Evolutionary conservation across 441 rosid genomes (phyloP).

Genomic region (Pelargonium fulgidum): DNA sequence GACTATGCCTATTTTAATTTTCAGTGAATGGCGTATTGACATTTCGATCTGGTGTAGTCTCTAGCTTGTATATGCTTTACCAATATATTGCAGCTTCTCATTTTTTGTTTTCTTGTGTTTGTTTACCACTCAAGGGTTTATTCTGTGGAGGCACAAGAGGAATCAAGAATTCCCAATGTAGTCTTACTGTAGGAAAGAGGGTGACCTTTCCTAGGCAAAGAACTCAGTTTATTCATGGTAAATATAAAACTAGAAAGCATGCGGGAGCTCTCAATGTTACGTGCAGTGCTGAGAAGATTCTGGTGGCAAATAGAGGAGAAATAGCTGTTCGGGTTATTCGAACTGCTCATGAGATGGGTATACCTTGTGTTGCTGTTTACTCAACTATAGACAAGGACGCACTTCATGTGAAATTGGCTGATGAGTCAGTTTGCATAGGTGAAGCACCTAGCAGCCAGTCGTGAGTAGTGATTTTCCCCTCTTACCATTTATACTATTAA

Average conservation of each 20-base stretch:
- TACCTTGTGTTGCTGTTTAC: conserved; percentile 99
- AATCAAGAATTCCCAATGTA: conserved; percentile 55
- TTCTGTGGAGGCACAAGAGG: conserved; percentile 36
- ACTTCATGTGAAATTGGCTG: conserved; percentile 88
- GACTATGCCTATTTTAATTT: neutral
- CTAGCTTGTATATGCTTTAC: neutral
- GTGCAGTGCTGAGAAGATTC: conserved; percentile 71
- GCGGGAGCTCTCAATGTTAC: conserved; percentile 52
- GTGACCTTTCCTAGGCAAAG: conserved; percentile 50
- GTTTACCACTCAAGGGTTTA: conserved; percentile 40
- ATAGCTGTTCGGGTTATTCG: conserved; percentile 95
- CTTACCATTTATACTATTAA: neutral
- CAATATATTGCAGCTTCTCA: neutral
- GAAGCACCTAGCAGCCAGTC: conserved; percentile 97
- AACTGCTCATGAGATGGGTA: conserved; percentile 93
- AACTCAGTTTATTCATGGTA: conserved; percentile 32
- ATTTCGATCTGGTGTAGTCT: neutral
- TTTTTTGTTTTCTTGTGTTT: conserved; percentile 12
- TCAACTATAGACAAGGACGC: conserved; percentile 95
- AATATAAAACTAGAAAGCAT: conserved; percentile 29
- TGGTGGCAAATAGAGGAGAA: conserved; percentile 93
- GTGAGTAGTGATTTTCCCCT: conserved; percentile 37
- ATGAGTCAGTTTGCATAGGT: conserved; percentile 91
- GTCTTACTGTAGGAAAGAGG: conserved; percentile 40
- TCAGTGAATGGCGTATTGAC: neutral